These are phyloP conservation scores for Russula lepida DNA, from an alignment of 768 basidiomycete species.

Conservation along the genomic window DNA sequence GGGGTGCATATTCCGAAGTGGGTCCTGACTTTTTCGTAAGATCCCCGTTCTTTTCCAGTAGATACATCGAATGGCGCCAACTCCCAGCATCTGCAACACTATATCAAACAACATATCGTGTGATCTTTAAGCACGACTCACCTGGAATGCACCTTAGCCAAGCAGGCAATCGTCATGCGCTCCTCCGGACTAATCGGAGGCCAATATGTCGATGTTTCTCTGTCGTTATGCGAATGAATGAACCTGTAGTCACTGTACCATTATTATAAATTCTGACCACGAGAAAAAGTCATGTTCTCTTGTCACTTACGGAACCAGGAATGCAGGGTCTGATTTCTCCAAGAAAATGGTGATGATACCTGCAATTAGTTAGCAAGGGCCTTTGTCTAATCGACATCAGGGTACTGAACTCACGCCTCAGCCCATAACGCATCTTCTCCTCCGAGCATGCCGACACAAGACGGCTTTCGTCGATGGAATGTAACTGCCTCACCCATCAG, in stretches of 20 bases:
- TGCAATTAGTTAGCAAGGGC: neutral
- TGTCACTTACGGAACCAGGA: slow-evolving; percentile 13
- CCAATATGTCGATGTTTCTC: slow-evolving; percentile 4
- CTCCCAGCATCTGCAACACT: slow-evolving; percentile 7
- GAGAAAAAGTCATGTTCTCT: neutral
- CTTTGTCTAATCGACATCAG: neutral
- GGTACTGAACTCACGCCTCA: neutral
- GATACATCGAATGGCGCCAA: slow-evolving; percentile 12
- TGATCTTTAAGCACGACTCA: neutral
- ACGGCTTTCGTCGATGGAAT: neutral
- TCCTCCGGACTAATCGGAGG: neutral
- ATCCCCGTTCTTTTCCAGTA: slow-evolving; percentile 4
- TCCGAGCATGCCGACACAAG: neutral
- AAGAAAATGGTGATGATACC: neutral
- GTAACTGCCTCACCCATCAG: neutral
- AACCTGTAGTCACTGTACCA: neutral
- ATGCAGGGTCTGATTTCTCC: neutral
- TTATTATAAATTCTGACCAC: neutral
- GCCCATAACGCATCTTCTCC: slow-evolving; percentile 1
- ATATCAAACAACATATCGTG: neutral
- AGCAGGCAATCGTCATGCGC: slow-evolving; percentile 3
- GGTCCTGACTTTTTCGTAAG: neutral
- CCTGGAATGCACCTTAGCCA: slow-evolving; percentile 12
- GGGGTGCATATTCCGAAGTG: neutral
- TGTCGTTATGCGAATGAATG: slow-evolving; percentile 16